Conservation (phyloP, 306 rosid genomes). For the Begonia masoniana region DNA sequence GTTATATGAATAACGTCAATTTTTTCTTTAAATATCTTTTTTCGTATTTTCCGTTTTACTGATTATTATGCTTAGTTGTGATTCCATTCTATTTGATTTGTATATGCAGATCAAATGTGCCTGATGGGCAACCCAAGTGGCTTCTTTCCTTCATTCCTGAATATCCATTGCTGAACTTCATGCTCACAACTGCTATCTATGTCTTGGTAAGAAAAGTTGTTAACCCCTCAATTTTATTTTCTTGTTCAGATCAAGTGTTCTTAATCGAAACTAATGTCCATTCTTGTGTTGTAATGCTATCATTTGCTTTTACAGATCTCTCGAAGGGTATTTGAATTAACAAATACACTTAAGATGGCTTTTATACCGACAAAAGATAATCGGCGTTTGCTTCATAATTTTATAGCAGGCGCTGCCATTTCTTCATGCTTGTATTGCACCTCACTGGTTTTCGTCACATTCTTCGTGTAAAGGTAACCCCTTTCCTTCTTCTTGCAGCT, state of each 20-base stretch:
- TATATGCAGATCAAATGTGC: constrained; percentile 60
- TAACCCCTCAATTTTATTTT: neutral
- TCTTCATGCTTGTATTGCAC: constrained; percentile 45
- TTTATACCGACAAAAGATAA: constrained; percentile 84
- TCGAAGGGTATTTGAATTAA: constrained; percentile 78
- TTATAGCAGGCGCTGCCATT: constrained; percentile 50
- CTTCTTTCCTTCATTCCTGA: constrained; percentile 92
- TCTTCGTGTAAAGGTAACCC: constrained; percentile 50
- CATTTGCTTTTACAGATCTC: constrained; percentile 52
- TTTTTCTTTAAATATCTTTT: too few species aligned
- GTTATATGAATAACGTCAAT: too few species aligned
- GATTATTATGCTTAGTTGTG: neutral
- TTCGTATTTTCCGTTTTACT: too few species aligned
- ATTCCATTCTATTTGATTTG: constrained; percentile 11
- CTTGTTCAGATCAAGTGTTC: too few species aligned
- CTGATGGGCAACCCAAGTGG: constrained; percentile 99
- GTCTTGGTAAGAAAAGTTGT: constrained; percentile 43
- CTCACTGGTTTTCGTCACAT: constrained; percentile 53
- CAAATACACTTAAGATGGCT: constrained; percentile 69
- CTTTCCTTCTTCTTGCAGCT: constrained; percentile 3
- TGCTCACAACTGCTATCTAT: constrained; percentile 84
- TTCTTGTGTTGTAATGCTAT: neutral
- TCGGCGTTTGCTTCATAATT: constrained; percentile 66
- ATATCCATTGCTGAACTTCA: constrained; percentile 87
- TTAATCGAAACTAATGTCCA: too few species aligned